Conservation (phyloP, 768 basidiomycete species). For the Naganishia vaughanmartiniae region DNA sequence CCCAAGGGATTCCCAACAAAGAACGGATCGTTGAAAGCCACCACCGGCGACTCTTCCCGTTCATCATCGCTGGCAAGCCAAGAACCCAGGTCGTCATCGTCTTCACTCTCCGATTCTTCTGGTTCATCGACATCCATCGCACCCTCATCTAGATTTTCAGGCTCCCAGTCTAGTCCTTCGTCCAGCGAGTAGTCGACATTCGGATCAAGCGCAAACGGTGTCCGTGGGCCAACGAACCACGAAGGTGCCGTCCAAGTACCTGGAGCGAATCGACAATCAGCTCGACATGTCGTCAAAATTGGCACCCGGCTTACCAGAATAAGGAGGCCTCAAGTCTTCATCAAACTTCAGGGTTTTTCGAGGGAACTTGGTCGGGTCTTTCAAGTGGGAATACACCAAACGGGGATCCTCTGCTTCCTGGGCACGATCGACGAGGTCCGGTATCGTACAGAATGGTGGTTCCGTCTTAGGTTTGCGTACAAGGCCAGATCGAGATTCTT, state of each 20-base stretch:
- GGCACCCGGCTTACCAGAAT: constrained; percentile 52
- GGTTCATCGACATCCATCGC: constrained; percentile 68
- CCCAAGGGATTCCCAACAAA: constrained; percentile 41
- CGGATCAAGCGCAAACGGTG: constrained; percentile 76
- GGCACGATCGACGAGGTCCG: constrained; percentile 20
- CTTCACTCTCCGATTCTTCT: constrained; percentile 54
- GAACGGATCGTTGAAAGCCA: constrained; percentile 63
- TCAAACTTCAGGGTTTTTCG: constrained; percentile 80
- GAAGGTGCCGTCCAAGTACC: constrained; percentile 85
- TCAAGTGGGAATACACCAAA: constrained; percentile 62
- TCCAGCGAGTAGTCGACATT: constrained; percentile 87
- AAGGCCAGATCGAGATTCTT: constrained; percentile 22
- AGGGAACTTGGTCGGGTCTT: constrained; percentile 63
- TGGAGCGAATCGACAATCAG: constrained; percentile 30
- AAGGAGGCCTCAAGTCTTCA: constrained; percentile 83
- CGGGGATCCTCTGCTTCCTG: constrained; percentile 66
- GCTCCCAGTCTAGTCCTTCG: constrained; percentile 95
- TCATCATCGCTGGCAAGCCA: constrained; percentile 35
- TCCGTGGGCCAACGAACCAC: constrained; percentile 71
- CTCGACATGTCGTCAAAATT: background rate
- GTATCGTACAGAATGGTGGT: constrained; percentile 13
- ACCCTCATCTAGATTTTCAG: constrained; percentile 60
- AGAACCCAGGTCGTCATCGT: constrained; percentile 53
- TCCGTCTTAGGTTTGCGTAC: constrained; percentile 10
- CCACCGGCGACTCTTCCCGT: constrained; percentile 47